Conservation (phyloP, 164 flowering plant species). For the Saururus chinensis region DNA sequence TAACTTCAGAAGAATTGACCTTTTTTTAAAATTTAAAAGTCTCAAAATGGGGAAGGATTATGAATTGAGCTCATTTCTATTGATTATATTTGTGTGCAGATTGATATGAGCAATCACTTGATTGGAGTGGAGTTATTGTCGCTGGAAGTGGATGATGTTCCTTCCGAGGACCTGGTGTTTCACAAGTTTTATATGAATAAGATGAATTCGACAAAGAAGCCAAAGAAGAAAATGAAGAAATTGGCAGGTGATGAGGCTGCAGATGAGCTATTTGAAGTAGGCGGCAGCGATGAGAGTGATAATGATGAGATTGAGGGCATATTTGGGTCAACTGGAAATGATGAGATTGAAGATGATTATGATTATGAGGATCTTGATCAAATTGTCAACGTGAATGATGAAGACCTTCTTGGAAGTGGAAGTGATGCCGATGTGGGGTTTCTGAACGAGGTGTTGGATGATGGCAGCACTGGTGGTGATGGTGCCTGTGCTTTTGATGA, state of each 20-base stretch:
- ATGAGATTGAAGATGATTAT: slow-evolving; percentile 46
- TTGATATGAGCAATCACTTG: slow-evolving; percentile 55
- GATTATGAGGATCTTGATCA: slow-evolving; percentile 74
- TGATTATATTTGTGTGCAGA: slow-evolving; percentile 28
- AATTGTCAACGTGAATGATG: slow-evolving; percentile 66
- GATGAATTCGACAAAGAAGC: slow-evolving; percentile 53
- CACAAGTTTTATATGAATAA: slow-evolving; percentile 86
- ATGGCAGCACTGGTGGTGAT: slow-evolving; percentile 12
- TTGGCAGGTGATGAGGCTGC: slow-evolving; percentile 50
- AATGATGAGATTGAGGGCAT: slow-evolving; percentile 75
- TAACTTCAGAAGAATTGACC: background rate
- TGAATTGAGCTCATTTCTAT: background rate
- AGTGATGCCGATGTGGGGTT: slow-evolving; percentile 53
- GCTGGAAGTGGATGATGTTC: slow-evolving; percentile 74
- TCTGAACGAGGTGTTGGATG: slow-evolving; percentile 29
- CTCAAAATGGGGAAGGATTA: too few relatives aligned
- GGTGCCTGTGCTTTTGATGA: slow-evolving; percentile 4
- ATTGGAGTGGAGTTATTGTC: slow-evolving; percentile 81
- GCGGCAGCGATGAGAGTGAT: slow-evolving; percentile 71
- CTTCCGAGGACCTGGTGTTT: slow-evolving; percentile 91
- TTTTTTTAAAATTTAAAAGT: too few relatives aligned
- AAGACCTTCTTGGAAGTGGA: slow-evolving; percentile 56
- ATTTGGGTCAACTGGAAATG: slow-evolving; percentile 33
- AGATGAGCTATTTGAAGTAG: slow-evolving; percentile 39
- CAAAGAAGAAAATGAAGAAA: slow-evolving; percentile 83